Conservation (phyloP, 179 eudicot species). For the Beta macrorhiza region DNA sequence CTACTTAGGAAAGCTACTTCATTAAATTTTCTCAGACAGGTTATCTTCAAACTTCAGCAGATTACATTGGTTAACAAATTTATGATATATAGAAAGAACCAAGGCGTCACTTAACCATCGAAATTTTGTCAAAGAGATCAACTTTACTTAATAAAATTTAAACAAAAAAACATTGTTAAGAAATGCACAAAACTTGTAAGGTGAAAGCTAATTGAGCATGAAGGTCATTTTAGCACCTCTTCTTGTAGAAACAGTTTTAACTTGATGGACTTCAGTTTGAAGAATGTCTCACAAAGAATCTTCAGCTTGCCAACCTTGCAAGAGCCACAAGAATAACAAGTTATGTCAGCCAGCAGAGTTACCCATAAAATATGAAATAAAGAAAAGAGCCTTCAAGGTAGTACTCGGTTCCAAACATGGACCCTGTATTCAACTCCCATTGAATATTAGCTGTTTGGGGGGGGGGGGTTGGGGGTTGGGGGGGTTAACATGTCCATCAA, state of each 20-base stretch:
- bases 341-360: background rate
- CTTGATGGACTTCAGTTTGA: slow-evolving; percentile 75
- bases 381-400: background rate
- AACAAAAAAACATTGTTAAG: background rate
- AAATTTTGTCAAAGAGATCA: background rate
- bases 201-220: background rate
- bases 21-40: background rate
- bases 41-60: background rate
- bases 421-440: background rate
- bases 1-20: background rate
- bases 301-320: slow-evolving; percentile 89
- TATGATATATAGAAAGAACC: background rate
- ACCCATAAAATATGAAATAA: background rate
- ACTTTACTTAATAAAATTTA: background rate
- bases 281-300: slow-evolving; percentile 87
- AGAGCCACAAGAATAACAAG: background rate
- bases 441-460: background rate
- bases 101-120: background rate
- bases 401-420: background rate
- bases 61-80: background rate
- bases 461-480: background rate
- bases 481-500: background rate
- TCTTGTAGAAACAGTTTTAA: slow-evolving; percentile 71
- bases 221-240: slow-evolving; percentile 49
- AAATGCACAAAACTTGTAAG: background rate